Conservation (phyloP, 345 rosid genomes). For the Populus ilicifolia region DNA sequence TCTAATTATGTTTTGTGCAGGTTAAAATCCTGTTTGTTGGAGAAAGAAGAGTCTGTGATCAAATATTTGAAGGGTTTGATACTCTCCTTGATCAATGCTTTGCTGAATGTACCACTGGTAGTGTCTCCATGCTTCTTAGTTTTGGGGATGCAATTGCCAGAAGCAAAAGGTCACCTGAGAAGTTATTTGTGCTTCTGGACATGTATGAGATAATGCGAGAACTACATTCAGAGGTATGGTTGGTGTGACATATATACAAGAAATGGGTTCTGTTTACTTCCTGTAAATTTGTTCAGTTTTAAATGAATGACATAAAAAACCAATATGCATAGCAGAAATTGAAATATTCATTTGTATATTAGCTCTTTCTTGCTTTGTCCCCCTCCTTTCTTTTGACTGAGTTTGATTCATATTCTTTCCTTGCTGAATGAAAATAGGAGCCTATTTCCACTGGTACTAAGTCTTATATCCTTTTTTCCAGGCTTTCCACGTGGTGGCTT, state of each 20-base stretch:
- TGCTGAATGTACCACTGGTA: constrained; percentile 72
- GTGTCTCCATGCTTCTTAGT: constrained; percentile 92
- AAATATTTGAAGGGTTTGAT: constrained; percentile 81
- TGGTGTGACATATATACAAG: neutral
- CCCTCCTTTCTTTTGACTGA: neutral
- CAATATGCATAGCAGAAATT: neutral
- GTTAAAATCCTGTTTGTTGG: constrained; percentile 93
- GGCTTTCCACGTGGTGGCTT: neutral
- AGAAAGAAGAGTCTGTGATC: constrained; percentile 88
- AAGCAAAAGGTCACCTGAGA: constrained; percentile 98
- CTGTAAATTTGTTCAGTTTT: neutral
- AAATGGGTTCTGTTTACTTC: constrained; percentile 1
- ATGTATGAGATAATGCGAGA: constrained; percentile 99
- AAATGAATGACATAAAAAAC: neutral
- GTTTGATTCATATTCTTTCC: neutral
- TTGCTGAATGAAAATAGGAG: neutral
- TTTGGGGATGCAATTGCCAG: constrained; percentile 97
- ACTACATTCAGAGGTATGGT: constrained; percentile 85
- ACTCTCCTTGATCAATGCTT: constrained; percentile 89
- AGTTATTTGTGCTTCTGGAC: constrained; percentile 92
- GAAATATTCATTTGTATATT: neutral
- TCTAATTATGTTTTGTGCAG: constrained; percentile 38
- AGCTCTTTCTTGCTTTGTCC: neutral
- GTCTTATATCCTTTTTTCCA: neutral
- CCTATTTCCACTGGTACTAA: neutral